Evolutionary conservation across 2,329 filamentous ascomycete species (phyloP).

Genomic region (Fusarium oxysporum): DNA sequence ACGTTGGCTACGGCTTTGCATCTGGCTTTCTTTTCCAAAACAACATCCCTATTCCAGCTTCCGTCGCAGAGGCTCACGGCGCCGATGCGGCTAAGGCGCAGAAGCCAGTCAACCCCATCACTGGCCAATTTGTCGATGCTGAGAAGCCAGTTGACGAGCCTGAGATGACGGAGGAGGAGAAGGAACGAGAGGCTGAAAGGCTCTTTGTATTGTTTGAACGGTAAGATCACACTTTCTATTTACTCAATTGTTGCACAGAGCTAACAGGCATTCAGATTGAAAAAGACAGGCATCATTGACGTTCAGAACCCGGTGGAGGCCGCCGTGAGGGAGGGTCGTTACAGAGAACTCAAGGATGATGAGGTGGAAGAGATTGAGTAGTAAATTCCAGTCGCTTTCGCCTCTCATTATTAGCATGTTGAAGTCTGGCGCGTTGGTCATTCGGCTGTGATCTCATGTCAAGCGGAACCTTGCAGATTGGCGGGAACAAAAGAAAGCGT

Average conservation of each 20-base stretch:
- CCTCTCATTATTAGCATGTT: background rate
- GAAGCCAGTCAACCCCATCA: slow-evolving; percentile 80
- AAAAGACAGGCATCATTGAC: slow-evolving; percentile 78
- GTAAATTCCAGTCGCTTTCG: too few relatives aligned
- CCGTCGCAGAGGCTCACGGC: slow-evolving; percentile 63
- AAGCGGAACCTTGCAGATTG: background rate
- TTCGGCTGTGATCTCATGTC: background rate
- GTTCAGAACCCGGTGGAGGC: slow-evolving; percentile 83
- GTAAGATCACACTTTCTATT: slow-evolving; percentile 54
- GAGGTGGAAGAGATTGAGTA: slow-evolving; percentile 57
- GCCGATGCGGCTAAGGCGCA: slow-evolving; percentile 46
- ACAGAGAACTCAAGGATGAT: slow-evolving; percentile 74
- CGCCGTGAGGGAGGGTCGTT: slow-evolving; percentile 75
- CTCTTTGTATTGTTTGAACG: slow-evolving; percentile 92
- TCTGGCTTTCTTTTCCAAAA: slow-evolving; percentile 90
- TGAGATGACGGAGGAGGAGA: slow-evolving; percentile 91
- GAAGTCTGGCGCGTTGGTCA: background rate
- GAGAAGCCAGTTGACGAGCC: slow-evolving; percentile 70
- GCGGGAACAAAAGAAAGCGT: slow-evolving; percentile 10
- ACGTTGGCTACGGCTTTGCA: slow-evolving; percentile 94
- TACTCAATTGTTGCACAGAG: background rate
- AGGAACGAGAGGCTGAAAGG: slow-evolving; percentile 88
- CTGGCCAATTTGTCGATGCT: slow-evolving; percentile 81
- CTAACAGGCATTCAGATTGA: slow-evolving; percentile 61
- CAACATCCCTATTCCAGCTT: slow-evolving; percentile 80